Evolutionary conservation across 495 filamentous ascomycete species (phyloP).

Genomic region (Lasiosphaeria ovina): DNA sequence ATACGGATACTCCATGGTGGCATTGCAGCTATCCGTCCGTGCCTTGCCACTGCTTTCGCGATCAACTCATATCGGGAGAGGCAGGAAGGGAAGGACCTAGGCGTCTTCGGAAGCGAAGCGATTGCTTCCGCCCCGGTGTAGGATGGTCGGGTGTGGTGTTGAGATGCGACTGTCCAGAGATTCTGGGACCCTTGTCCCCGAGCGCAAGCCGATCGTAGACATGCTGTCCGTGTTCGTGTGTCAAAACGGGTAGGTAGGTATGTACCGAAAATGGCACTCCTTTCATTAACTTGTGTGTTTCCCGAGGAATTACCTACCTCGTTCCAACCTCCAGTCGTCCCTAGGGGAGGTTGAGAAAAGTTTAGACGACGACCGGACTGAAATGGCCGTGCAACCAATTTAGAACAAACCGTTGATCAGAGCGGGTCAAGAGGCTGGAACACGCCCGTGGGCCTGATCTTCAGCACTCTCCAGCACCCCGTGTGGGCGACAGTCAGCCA

Average conservation of each 20-base stretch:
- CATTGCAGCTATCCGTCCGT: not conserved
- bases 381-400: not conserved
- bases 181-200: not conserved
- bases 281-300: no score
- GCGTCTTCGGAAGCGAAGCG: not conserved
- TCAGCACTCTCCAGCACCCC: not conserved
- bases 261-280: no score
- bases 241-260: no score
- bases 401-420: not conserved
- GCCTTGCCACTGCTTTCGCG: not conserved
- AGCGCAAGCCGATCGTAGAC: not conserved
- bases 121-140: not conserved
- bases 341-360: not conserved
- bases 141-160: not conserved
- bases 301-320: no score
- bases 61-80: not conserved
- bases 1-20: not conserved
- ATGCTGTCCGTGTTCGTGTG: not conserved
- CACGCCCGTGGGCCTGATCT: conserved; percentile 3
- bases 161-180: not conserved
- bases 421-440: not conserved
- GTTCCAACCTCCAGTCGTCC: not conserved
- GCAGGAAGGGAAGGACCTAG: not conserved
- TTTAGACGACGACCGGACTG: not conserved
- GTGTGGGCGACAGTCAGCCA: not conserved